A percentile compares a stretch with the other conserved stretches of the same genome.
These are phyloP conservation scores for Phytopythium montanum DNA, from an alignment of 352 stramenopile genomes.

Conservation along the genomic window DNA sequence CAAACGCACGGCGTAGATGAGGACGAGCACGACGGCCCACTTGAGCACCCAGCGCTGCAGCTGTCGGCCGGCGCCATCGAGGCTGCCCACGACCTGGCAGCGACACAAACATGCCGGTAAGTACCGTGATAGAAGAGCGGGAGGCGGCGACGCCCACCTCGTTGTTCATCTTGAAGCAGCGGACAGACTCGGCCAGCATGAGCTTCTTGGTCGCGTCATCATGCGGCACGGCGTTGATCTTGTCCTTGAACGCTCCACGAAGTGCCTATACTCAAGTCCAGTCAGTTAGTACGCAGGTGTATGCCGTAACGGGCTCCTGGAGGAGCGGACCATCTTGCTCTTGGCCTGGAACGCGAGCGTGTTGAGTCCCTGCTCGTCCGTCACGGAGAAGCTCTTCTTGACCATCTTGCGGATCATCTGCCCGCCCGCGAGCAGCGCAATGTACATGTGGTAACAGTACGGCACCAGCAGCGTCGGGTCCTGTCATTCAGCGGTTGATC, in stretches of 20 bases:
- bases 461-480: constrained; percentile 54
- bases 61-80: constrained; percentile 45
- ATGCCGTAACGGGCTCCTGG: not conserved
- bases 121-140: no score
- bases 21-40: constrained; percentile 45
- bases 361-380: constrained; percentile 39
- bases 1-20: constrained; percentile 47
- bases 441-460: constrained; percentile 80
- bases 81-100: constrained; percentile 50
- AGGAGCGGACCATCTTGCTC: constrained; percentile 33
- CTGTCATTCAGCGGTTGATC: constrained; percentile 12
- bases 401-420: constrained; percentile 68
- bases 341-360: constrained; percentile 51
- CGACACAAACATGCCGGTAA: not conserved
- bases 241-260: constrained; percentile 51
- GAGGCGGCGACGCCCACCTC: constrained; percentile 19
- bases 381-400: constrained; percentile 45
- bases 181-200: constrained; percentile 48
- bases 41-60: constrained; percentile 55
- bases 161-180: constrained; percentile 69
- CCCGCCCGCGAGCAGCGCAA: constrained; percentile 55
- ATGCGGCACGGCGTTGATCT: constrained; percentile 38
- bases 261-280: constrained; percentile 24
- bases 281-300: not conserved
- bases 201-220: constrained; percentile 45